Evolutionary conservation across 768 basidiomycete genomes (phyloP).

Genomic region (Tricholoma terreum): DNA sequence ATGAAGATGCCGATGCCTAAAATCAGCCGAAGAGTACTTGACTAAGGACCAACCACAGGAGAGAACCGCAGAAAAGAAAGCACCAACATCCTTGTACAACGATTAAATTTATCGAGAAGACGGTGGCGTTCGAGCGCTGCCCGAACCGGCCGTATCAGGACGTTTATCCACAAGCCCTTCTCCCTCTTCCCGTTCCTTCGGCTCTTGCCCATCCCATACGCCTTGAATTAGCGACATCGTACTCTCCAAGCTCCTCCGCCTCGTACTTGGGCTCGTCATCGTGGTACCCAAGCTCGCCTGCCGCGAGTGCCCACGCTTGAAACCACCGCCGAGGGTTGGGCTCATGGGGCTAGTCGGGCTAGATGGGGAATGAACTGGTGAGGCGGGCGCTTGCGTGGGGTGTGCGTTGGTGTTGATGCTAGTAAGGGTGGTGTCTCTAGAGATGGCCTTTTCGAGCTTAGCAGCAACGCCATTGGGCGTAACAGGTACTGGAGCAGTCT

Average conservation of each 20-base stretch:
- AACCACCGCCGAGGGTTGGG: conserved; percentile 38
- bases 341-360: conserved; percentile 42
- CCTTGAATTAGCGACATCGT: conserved; percentile 95
- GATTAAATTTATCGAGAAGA: conserved; percentile 1
- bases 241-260: conserved; percentile 89
- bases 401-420: conserved; percentile 36
- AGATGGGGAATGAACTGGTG: conserved; percentile 30
- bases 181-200: conserved; percentile 36
- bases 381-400: conserved; percentile 15
- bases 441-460: conserved; percentile 39
- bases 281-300: conserved; percentile 91
- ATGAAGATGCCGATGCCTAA: not conserved
- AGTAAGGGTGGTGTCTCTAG: conserved; percentile 16
- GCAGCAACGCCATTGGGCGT: conserved; percentile 45
- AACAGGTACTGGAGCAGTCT: conserved; percentile 38
- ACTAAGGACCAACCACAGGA: not conserved
- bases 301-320: conserved; percentile 70
- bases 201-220: conserved; percentile 72
- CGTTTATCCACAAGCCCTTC: conserved; percentile 26
- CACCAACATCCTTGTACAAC: not conserved
- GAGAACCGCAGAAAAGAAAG: not conserved
- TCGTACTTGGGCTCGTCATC: conserved; percentile 90
- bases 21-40: not conserved
- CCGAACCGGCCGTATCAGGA: conserved; percentile 1
- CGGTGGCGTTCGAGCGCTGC: not conserved